Evolutionary conservation across 2,329 filamentous ascomycete species (phyloP), one percentile per base, ranked within the genome.

Genomic region (Fusarium verticillioides): DNA sequence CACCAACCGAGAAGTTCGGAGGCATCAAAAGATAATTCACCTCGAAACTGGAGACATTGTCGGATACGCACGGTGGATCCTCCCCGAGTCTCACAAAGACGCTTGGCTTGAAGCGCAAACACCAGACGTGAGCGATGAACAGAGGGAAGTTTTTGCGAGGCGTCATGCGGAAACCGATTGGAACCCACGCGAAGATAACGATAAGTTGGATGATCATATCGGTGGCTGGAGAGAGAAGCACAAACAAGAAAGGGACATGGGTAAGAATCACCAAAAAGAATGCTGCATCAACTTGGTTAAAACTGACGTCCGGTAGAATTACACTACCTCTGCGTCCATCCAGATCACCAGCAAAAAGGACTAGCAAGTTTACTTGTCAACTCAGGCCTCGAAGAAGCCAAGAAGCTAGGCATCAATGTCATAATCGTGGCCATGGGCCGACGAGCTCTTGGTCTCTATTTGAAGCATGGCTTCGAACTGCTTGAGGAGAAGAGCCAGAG

Each of bases 261-360:
- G 73, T 75, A 63, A 15, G 68, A 21, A 10, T 5, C 0, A 16
- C 18, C 2, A 8, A 4, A 16, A 16, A 10, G 7, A 7, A 5
- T 4, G n/a, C 5, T 12, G 8, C 9, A 16, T 21, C 12, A 15
- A 13, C 9, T 7, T 30, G 9, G 1, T 26, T 21, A 4, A 59
- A 5, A 49, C 60, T 75, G 13, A 75, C 5, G 3, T 13, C 13
- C 3, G 0, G 9, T 23, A 73, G 77, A 65, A 47, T 64, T 78
- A 4, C 74, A 78, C 32, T 78, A 78, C 42, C 60, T 79, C 10
- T 72, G 62, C 19, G 70, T 75, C 32, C 72, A 65, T 19, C 74
- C 74, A 5, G 63, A 74, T 26, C 76, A 78, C 16, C 74, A 75
- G 7, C 53, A 68, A 6, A 60, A 49, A 23, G 75, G 77, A 15